These are phyloP conservation scores for Yarrowia sp. DNA, from an alignment of 805 yeast species.

Conservation along the genomic window DNA sequence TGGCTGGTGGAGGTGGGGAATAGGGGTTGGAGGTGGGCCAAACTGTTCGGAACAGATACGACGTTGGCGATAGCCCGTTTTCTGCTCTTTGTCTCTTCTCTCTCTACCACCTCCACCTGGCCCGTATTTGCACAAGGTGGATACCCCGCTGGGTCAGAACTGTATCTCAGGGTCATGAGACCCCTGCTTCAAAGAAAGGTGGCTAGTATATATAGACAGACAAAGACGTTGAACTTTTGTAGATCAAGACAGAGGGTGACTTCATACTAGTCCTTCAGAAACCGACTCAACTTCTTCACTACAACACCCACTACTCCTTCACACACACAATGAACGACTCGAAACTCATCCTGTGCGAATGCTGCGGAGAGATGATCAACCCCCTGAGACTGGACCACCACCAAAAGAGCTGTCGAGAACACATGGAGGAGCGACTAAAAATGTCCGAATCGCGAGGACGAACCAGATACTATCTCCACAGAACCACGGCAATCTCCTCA, in stretches of 20 bases:
- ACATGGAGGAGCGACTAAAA: constrained; percentile 6
- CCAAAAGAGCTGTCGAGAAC: constrained; percentile 7
- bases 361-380: constrained; percentile 14
- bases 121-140: background rate
- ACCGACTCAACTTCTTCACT: background rate
- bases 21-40: too few species aligned
- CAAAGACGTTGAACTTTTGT: background rate
- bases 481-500: background rate
- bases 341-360: constrained; percentile 5
- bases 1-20: too few species aligned
- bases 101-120: background rate
- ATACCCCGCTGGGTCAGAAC: background rate
- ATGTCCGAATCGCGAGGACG: constrained; percentile 6
- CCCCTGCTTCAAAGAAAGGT: constrained; percentile 8
- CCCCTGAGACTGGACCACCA: constrained; percentile 19
- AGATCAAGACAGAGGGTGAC: background rate
- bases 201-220: constrained; percentile 3
- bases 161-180: constrained; percentile 11
- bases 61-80: too few species aligned
- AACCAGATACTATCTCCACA: constrained; percentile 1
- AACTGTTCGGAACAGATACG: too few species aligned
- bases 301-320: background rate
- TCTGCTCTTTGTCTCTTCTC: too few species aligned
- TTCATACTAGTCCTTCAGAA: background rate
- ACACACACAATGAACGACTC: constrained; percentile 21